Evolutionary conservation across 1,139 yeast species (phyloP).

Genomic region (Ogataea hybrid): DNA sequence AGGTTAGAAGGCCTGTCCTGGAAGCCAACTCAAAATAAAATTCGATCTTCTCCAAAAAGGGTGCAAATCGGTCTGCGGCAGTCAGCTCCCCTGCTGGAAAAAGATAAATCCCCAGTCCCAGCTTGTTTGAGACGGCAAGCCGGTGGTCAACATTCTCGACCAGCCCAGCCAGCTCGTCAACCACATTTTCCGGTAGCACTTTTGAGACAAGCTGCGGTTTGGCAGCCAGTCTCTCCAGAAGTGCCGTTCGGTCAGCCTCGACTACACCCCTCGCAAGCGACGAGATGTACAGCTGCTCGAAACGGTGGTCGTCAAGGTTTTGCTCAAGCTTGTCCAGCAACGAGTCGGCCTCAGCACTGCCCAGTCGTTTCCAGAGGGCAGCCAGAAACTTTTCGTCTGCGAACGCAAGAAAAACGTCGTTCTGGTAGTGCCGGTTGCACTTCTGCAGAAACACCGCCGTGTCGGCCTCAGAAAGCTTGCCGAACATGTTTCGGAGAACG

Average conservation of each 20-base stretch:
- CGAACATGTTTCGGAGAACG: conserved; percentile 33
- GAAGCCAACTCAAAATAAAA: conserved; percentile 13
- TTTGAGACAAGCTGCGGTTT: conserved; percentile 1
- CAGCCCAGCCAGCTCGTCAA: conserved; percentile 1
- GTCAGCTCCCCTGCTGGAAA: conserved; percentile 4
- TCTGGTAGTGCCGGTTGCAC: conserved; percentile 29
- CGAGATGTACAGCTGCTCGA: conserved; percentile 19
- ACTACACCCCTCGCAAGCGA: conserved; percentile 11
- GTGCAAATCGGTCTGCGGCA: background rate
- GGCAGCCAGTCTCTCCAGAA: conserved; percentile 6
- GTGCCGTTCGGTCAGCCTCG: background rate
- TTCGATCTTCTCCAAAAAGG: conserved; percentile 10
- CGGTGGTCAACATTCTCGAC: conserved; percentile 11
- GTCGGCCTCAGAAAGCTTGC: conserved; percentile 13
- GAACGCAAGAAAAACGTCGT: conserved; percentile 22
- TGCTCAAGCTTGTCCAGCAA: conserved; percentile 20
- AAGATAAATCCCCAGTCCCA: conserved; percentile 18
- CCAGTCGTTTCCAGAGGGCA: conserved; percentile 14
- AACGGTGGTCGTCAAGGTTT: conserved; percentile 18
- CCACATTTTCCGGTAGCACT: conserved; percentile 7
- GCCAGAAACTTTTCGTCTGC: conserved; percentile 20
- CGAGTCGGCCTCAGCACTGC: conserved; percentile 2
- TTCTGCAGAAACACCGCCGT: conserved; percentile 28
- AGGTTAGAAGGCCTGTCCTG: background rate
- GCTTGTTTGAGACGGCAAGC: conserved; percentile 21